Evolutionary conservation across 805 yeast species (phyloP), one percentile per base, ranked within the genome.

Genomic region (Debaryomyces castellii): DNA sequence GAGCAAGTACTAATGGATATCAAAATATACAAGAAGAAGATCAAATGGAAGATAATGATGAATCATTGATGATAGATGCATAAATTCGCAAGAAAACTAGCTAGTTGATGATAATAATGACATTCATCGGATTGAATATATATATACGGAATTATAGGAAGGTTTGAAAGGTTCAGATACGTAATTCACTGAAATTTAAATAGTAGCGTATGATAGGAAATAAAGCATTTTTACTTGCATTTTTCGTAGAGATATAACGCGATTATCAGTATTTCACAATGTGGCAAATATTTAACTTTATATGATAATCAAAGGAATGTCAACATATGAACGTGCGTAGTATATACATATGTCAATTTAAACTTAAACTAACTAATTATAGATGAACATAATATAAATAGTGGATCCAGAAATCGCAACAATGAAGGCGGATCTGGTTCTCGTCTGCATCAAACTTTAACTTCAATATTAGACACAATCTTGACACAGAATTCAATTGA

Each of bases 321-420:
- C 77, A n/a, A 70, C 69, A 34, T 72, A 72, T 57, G 76, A 72
- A 63, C 67, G 77, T 71, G 67, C 22, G 76, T 57, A 37, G n/a
- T n/a, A 33, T 14, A 20, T n/a, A 12, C 14, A 11, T 10, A 34
- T 33, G n/a, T 23, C 11, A 14, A 27, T 24, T 36, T n/a, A 24
- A 9, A 3, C n/a, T n/a, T 25, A 3, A 18, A 38, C 40, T 23
- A 39, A 47, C 54, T 37, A 45, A 50, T 41, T 51, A 54, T 51
- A 71, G 77, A 65, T 41, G 77, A 72, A 46, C 77, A 72, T 45
- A 69, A 71, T 45, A 53, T 71, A 24, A 47, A 46, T 14, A 45
- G 48, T 34, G 41, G 39, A 20, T 32, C 33, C 27, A 40, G 17
- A 17, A 33, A 23, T 18, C 27, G 34, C 17, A 24, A 28, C 24